phyloP scores from a whole-genome alignment of 352 stramenopile species.

The Phytophthora europaea region DNA sequence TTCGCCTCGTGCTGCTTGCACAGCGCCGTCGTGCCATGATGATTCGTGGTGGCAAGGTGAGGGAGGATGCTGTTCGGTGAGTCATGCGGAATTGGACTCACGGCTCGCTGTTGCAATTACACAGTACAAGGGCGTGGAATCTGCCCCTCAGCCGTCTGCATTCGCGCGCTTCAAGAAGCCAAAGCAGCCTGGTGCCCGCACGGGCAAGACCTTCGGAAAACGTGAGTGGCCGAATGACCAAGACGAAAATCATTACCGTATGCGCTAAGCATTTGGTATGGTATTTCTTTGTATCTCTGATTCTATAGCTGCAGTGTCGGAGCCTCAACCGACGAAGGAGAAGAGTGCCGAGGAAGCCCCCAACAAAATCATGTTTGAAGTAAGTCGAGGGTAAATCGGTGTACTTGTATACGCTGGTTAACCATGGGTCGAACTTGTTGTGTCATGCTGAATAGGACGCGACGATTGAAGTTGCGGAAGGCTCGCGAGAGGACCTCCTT shows the following conservation, averaged over 20 bases:
- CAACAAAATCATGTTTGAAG: conserved; percentile 70
- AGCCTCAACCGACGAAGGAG: conserved; percentile 34
- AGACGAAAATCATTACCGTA: conserved; percentile 5
- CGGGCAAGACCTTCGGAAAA: conserved; percentile 76
- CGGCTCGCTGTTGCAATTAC: conserved; percentile 1
- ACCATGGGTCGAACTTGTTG: background rate
- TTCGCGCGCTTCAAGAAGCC: conserved; percentile 74
- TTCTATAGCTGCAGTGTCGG: conserved; percentile 26
- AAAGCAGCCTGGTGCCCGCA: conserved; percentile 69
- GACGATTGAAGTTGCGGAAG: conserved; percentile 48
- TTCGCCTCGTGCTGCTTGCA: conserved; percentile 71
- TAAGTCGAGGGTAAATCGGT: conserved; percentile 18
- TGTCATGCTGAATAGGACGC: conserved; percentile 46
- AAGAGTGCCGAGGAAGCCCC: conserved; percentile 33
- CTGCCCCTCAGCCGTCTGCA: conserved; percentile 49
- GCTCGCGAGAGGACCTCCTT: conserved; percentile 55
- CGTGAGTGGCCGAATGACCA: conserved; percentile 28
- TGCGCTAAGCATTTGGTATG: conserved; percentile 6
- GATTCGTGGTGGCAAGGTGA: conserved; percentile 66
- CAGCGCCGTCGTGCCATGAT: conserved; percentile 72
- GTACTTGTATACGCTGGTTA: background rate
- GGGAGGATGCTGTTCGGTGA: background rate
- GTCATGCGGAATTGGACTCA: background rate
- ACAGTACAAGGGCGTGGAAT: conserved; percentile 70
- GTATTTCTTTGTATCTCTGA: background rate